A percentile compares a stretch with the other conserved stretches of the same genome.
Evolutionary conservation across 768 basidiomycete genomes (phyloP).

Genomic region (Arthromyces matolae): DNA sequence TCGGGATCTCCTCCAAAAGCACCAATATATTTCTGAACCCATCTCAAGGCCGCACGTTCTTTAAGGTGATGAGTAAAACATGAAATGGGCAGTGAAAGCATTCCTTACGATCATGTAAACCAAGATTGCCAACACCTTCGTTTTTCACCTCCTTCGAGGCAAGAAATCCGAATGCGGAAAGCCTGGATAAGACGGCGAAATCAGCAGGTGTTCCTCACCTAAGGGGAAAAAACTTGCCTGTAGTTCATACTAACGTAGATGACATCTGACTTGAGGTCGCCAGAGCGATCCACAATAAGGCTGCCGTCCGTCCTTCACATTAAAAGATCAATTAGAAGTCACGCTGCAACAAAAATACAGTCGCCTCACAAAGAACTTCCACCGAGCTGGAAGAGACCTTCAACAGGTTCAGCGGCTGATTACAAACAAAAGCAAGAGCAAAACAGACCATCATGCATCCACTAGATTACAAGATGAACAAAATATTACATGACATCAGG

Average conservation of each 20-base stretch:
- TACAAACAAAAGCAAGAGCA: neutral
- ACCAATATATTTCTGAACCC: slow-evolving; percentile 57
- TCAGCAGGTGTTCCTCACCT: too few species aligned
- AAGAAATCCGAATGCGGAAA: slow-evolving; percentile 39
- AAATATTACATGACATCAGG: neutral
- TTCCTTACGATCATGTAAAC: too few species aligned
- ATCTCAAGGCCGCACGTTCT: slow-evolving; percentile 54
- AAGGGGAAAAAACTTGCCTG: slow-evolving; percentile 19
- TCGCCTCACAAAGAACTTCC: slow-evolving; percentile 31
- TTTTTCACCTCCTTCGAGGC: slow-evolving; percentile 40
- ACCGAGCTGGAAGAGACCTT: slow-evolving; percentile 28
- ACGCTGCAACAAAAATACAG: slow-evolving; percentile 23
- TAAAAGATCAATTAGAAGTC: neutral
- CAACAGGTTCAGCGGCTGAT: neutral
- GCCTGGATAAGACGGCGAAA: neutral
- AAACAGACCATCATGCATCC: slow-evolving; percentile 44
- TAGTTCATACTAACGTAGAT: slow-evolving; percentile 55
- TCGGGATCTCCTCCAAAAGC: too few species aligned
- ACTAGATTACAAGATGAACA: slow-evolving; percentile 24
- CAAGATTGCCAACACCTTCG: too few species aligned
- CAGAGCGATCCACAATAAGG: slow-evolving; percentile 40
- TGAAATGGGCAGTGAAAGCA: too few species aligned
- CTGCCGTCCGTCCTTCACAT: slow-evolving; percentile 29
- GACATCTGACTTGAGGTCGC: slow-evolving; percentile 39
- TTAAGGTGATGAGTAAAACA: too few species aligned